Percentiles rank a stretch among this genome's conserved stretches.
These are phyloP conservation scores for Andrographis paniculata DNA, from an alignment of 305 asterid species.

Conservation along the genomic window DNA sequence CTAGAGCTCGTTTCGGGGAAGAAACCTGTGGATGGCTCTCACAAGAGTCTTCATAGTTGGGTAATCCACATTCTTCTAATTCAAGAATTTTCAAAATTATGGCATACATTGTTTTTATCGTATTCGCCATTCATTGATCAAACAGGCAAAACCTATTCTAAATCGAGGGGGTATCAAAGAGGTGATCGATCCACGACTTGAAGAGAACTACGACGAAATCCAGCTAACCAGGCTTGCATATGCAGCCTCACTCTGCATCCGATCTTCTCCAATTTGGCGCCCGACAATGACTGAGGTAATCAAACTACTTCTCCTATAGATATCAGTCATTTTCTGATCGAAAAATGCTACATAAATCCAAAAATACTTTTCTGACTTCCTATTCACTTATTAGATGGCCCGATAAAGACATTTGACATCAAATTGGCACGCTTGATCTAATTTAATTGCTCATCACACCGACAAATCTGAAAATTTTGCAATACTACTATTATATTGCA, in stretches of 20 bases:
- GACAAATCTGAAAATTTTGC: too few species aligned
- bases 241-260: constrained; percentile 79
- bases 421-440: too few species aligned
- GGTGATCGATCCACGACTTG: constrained; percentile 69
- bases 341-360: neutral
- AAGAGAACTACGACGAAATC: constrained; percentile 37
- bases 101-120: neutral
- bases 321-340: neutral
- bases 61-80: constrained; percentile 25
- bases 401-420: too few species aligned
- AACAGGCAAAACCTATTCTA: constrained; percentile 79
- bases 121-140: neutral
- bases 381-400: too few species aligned
- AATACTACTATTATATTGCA: too few species aligned
- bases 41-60: constrained; percentile 92
- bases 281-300: constrained; percentile 89
- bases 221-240: constrained; percentile 63
- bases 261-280: constrained; percentile 81
- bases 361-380: too few species aligned
- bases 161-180: constrained; percentile 47
- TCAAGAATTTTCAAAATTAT: neutral
- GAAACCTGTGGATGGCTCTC: constrained; percentile 78
- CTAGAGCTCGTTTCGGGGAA: constrained; percentile 83
- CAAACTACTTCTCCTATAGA: neutral
- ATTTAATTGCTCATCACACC: too few species aligned